Percentiles rank a stretch among this genome's conserved stretches.
phyloP scores from a whole-genome alignment of 2,329 filamentous ascomycete genomes.

The Reticulascus tulasneorum region DNA sequence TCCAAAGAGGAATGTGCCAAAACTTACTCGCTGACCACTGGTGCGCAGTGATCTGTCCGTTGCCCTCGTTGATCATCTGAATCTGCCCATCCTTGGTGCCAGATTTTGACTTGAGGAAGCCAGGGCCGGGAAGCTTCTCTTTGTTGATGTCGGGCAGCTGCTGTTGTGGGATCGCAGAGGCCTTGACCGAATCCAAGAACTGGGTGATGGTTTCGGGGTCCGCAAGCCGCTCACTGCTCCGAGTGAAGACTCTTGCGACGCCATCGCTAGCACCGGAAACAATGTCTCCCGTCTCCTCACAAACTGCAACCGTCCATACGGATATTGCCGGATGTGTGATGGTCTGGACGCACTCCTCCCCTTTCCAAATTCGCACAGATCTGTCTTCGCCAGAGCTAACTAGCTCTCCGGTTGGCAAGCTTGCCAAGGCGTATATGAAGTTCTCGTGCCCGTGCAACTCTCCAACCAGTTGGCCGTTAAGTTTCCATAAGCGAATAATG shows the following conservation, averaged over 20 bases:
- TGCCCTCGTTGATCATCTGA: constrained; percentile 79
- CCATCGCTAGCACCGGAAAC: constrained; percentile 91
- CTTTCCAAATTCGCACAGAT: constrained; percentile 87
- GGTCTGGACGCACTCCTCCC: constrained; percentile 80
- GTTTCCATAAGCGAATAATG: constrained; percentile 79
- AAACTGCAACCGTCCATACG: constrained; percentile 89
- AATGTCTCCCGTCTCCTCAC: constrained; percentile 79
- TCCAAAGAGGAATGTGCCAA: not conserved
- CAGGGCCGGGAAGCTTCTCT: constrained; percentile 82
- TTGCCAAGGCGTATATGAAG: constrained; percentile 85
- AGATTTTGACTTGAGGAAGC: constrained; percentile 75
- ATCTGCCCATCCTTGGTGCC: constrained; percentile 97
- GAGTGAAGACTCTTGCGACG: constrained; percentile 78
- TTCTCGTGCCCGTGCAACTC: constrained; percentile 86
- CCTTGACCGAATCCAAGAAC: constrained; percentile 79
- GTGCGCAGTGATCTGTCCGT: constrained; percentile 81
- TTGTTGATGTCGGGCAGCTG: constrained; percentile 83
- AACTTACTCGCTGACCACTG: constrained; percentile 66
- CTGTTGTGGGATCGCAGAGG: constrained; percentile 83
- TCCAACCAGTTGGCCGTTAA: constrained; percentile 71
- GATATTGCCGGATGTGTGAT: constrained; percentile 97
- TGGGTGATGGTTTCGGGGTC: constrained; percentile 62
- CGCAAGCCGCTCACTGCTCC: constrained; percentile 65
- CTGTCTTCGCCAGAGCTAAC: constrained; percentile 91
- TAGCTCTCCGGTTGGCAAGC: constrained; percentile 77